Evolutionary conservation across 306 rosid genomes (phyloP).

Genomic region (Ceratonia siliqua): DNA sequence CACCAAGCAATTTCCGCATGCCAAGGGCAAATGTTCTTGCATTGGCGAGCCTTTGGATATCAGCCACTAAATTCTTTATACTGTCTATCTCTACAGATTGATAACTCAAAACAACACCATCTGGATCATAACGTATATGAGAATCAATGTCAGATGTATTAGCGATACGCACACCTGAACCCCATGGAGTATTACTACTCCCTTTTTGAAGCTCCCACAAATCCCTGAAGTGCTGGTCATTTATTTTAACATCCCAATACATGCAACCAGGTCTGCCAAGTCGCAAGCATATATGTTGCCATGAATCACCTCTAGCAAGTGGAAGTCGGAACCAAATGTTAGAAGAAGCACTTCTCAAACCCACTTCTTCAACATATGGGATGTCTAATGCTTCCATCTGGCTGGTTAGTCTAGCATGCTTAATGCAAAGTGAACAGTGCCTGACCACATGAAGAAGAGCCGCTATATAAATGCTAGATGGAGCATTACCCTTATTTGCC

Average conservation of each 20-base stretch:
- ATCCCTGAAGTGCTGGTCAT: slow-evolving; percentile 93
- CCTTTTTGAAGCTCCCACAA: slow-evolving; percentile 99
- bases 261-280: slow-evolving; percentile 98
- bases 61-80: slow-evolving; percentile 87
- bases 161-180: slow-evolving; percentile 93
- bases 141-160: slow-evolving; percentile 95
- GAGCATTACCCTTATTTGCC: slow-evolving; percentile 84
- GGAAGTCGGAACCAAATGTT: slow-evolving; percentile 98
- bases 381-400: slow-evolving; percentile 96
- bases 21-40: slow-evolving; percentile 96
- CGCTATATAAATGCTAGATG: slow-evolving; percentile 85
- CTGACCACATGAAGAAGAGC: slow-evolving; percentile 94
- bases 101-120: slow-evolving; percentile 94
- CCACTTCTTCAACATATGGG: slow-evolving; percentile 92
- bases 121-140: slow-evolving; percentile 92
- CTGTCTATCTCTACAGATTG: slow-evolving; percentile 91
- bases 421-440: slow-evolving; percentile 88
- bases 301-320: slow-evolving; percentile 82
- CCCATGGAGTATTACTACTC: slow-evolving; percentile 80
- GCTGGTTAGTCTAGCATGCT: slow-evolving; percentile 93
- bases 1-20: slow-evolving; percentile 91
- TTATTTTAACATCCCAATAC: slow-evolving; percentile 97
- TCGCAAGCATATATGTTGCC: slow-evolving; percentile 92
- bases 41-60: slow-evolving; percentile 90
- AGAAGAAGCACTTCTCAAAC: slow-evolving; percentile 77